phyloP scores from a whole-genome alignment of 2,329 filamentous ascomycete genomes.

The Septoria petroselini region DNA sequence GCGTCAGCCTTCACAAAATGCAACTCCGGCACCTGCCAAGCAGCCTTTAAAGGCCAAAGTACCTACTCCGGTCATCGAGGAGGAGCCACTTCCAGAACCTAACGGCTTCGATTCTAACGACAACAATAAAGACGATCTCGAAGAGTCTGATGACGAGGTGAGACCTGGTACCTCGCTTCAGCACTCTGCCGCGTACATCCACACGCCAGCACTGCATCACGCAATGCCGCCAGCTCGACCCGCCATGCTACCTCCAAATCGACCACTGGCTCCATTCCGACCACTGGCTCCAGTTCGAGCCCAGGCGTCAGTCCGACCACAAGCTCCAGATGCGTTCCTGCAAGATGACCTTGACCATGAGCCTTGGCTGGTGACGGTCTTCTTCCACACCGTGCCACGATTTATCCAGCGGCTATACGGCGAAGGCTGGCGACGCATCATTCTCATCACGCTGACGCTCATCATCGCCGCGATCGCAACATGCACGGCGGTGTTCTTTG shows the following conservation, averaged over 20 bases:
- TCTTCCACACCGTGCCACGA: slow-evolving; percentile 15
- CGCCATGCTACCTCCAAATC: not conserved
- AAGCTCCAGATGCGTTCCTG: not conserved
- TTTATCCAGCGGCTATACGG: slow-evolving; percentile 11
- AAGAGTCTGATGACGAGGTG: slow-evolving; percentile 5
- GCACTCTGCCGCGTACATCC: slow-evolving; percentile 14
- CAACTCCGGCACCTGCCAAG: slow-evolving; percentile 1
- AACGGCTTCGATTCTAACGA: slow-evolving; percentile 2
- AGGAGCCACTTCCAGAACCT: slow-evolving; percentile 4
- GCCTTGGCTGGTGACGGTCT: slow-evolving; percentile 11
- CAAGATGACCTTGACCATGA: not conserved
- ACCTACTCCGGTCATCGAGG: slow-evolving; percentile 6
- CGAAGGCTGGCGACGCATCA: slow-evolving; percentile 1
- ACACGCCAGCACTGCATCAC: too few relatives aligned
- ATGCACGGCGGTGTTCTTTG: not conserved
- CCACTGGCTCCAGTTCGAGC: not conserved
- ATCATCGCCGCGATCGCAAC: not conserved
- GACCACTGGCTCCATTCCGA: not conserved
- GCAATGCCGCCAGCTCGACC: not conserved
- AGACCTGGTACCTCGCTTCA: slow-evolving; percentile 15
- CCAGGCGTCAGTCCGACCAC: not conserved
- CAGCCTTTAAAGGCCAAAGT: not conserved
- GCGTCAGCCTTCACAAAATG: slow-evolving; percentile 5
- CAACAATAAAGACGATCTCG: not conserved
- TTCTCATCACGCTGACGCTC: not conserved